Conservation (phyloP, 2,329 filamentous ascomycete species). For the Phyllosticta citrichinensis region DNA sequence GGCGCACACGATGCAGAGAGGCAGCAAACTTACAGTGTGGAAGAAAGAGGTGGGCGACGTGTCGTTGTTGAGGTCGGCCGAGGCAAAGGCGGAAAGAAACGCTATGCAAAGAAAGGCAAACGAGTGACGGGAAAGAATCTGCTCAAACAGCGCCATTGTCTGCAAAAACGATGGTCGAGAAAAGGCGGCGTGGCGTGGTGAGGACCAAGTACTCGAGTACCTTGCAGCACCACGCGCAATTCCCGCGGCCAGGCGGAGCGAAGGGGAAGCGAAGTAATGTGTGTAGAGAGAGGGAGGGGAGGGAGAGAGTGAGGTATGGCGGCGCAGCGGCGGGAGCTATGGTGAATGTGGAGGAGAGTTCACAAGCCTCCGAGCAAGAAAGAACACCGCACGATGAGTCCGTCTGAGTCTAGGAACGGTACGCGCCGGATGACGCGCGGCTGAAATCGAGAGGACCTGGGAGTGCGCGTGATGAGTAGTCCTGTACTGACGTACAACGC, state of each 20-base stretch:
- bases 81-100: not conserved
- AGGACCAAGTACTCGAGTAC: not conserved
- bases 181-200: not conserved
- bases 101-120: conserved; percentile 3
- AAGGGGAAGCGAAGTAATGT: not conserved
- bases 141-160: conserved; percentile 1
- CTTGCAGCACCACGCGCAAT: not conserved
- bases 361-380: not conserved
- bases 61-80: conserved; percentile 11
- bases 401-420: not conserved
- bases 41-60: conserved; percentile 11
- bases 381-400: too few species aligned
- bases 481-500: not conserved
- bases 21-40: conserved; percentile 3
- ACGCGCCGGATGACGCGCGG: not conserved
- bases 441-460: not conserved
- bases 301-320: not conserved
- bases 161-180: not conserved
- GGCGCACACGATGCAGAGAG: not conserved
- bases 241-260: not conserved
- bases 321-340: not conserved
- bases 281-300: not conserved
- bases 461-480: not conserved
- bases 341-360: not conserved
- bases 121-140: conserved; percentile 1